Base-by-base conservation (phyloP, 2,329 filamentous ascomycete species). In the Aspergillus sp. region DNA sequence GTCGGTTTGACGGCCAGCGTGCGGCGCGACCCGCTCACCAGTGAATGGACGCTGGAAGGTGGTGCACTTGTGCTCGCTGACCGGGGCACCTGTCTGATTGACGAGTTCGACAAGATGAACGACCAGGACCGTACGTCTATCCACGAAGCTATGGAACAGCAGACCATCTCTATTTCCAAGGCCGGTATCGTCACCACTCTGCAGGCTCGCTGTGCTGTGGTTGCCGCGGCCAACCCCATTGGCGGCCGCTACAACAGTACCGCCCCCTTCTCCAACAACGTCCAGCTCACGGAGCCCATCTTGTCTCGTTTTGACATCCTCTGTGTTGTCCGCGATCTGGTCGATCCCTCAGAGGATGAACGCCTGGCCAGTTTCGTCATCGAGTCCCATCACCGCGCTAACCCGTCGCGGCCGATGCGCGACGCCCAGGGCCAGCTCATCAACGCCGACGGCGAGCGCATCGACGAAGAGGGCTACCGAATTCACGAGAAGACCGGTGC, bases 21-120 rank as follows among this genome's bases (percentile, higher is more conserved):
- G 55, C 90, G 94, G 60, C 89, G 93, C 58, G 94, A 99, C 69
- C 94, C 94, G 4, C 79, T 97, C 68, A 99, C 94, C 2, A 89
- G 88, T 70, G 94, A 99, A 75, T 99, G 94, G 93, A 97, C 94
- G 5, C 79, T 99, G 2, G 94, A 99, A 76, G 94, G 94, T 58
- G 94, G 94, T 67, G 94, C 94, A 3, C 81, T 99, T 10, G 94
- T 99, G 65, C 84, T 99, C 51, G 94, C 94, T 14, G 94, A 99
- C 71, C 88, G 90, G 60, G 94, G 94, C 38, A 96, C 91, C 14
- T 97, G 94, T 67, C 80, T 99, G 25, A 99, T 99, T 58, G 94
- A 99, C 65, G 94, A 99, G 74, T 99, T 99, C 65, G 94, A 99
- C 82, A 99, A 99, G 81, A 99, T 99, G 94, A 97, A 97, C 71